Conservation (phyloP, 345 rosid genomes). For the Zanthoxylum bungeanum region DNA sequence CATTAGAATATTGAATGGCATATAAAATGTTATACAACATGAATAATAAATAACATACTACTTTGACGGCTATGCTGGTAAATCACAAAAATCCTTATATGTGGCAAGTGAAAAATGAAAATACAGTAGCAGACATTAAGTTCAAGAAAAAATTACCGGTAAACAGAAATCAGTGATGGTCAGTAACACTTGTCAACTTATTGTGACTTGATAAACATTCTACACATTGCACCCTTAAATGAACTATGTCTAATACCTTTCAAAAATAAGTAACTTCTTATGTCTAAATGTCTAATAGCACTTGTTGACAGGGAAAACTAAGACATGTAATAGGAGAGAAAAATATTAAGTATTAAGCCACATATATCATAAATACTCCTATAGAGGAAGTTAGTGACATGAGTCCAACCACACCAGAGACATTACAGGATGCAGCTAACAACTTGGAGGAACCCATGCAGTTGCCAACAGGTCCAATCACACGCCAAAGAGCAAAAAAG, state of each 20-base stretch:
- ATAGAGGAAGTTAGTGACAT: too few species aligned
- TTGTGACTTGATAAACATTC: background rate
- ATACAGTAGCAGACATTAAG: background rate
- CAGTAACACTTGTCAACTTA: background rate
- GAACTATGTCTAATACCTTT: background rate
- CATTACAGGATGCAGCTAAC: too few species aligned
- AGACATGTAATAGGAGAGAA: background rate
- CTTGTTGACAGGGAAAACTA: background rate
- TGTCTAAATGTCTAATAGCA: too few species aligned
- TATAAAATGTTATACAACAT: background rate
- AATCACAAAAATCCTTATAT: background rate
- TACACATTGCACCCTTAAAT: background rate
- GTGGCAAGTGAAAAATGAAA: background rate
- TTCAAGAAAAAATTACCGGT: background rate
- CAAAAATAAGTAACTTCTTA: too few species aligned
- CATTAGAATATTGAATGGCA: background rate
- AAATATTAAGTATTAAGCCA: background rate
- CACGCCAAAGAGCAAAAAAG: too few species aligned
- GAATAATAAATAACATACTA: background rate
- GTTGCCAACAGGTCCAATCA: too few species aligned
- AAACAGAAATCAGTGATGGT: too few species aligned
- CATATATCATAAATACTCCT: background rate
- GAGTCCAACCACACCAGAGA: too few species aligned
- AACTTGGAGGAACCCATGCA: too few species aligned
- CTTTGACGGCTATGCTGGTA: background rate